These are phyloP conservation scores for Boletellus sp. DNA, from an alignment of 1,284 basidiomycete genomes.

Conservation along the genomic window DNA sequence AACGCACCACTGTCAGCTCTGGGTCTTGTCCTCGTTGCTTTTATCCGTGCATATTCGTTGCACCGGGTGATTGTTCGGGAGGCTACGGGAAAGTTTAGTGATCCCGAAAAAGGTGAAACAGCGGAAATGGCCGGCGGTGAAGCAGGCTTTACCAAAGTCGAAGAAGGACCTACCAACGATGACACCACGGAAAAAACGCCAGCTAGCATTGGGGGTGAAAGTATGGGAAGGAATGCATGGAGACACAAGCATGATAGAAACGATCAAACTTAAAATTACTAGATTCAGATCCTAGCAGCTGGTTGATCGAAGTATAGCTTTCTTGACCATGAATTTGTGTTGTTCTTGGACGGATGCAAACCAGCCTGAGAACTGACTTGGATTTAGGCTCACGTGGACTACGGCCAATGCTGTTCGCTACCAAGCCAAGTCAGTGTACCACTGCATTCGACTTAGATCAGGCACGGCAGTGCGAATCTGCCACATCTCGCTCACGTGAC, in stretches of 20 bases:
- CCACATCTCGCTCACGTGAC: too few relatives aligned
- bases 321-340: too few relatives aligned
- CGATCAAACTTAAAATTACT: neutral
- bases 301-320: too few relatives aligned
- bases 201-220: conserved; percentile 1
- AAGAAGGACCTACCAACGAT: neutral
- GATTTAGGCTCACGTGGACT: too few relatives aligned
- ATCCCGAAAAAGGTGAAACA: conserved; percentile 14
- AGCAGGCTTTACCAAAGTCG: neutral
- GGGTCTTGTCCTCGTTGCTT: conserved; percentile 54
- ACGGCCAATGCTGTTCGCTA: too few relatives aligned
- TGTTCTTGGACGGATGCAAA: too few relatives aligned
- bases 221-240: neutral
- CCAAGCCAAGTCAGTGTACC: too few relatives aligned
- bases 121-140: neutral
- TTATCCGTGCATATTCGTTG: conserved; percentile 60
- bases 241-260: too few relatives aligned
- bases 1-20: conserved; percentile 57
- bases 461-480: too few relatives aligned
- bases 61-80: conserved; percentile 48
- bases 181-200: conserved; percentile 4
- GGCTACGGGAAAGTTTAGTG: conserved; percentile 27
- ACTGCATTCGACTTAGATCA: too few relatives aligned
- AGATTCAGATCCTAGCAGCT: too few relatives aligned
- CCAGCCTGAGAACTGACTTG: too few relatives aligned